Evolutionary conservation across 441 rosid genomes (phyloP), one percentile per base, ranked within the genome.

Genomic region (Corymbia calophylla): DNA sequence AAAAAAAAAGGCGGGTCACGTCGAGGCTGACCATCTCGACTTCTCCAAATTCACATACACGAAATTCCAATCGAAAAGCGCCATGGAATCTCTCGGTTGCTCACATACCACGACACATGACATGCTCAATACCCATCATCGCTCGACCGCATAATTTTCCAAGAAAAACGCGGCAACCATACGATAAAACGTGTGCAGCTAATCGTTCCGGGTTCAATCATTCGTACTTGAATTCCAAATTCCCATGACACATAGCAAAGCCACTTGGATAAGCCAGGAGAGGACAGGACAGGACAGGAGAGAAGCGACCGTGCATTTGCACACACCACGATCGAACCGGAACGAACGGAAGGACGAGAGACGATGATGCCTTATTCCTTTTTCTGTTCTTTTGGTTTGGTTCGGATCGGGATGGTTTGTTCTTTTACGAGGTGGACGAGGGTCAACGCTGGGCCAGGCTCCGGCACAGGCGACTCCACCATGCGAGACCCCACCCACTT

Each of bases 1-100:
- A 0, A 23, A 12, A 12, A 73, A 2, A 16, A 21, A 21, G 39
- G 2, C 0, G 1, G 0, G n/a, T 73, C 51, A 3, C 16, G 2
- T 23, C 25, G 9, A 4, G 8, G 9, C 12, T 3, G 3, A 39
- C 17, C 51, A 23, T 39, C n/a, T 1, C 3, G 17, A 39, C 17
- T 31, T 18, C 25, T 70, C 81, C 25, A 70, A 19, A 70, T 32
- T 32, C 23, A 4, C 21, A 2, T 31, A 31, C 77, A 31, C 1
- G 4, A 0, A n/a, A 1, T 35, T 70, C 27, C 27, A 35, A 35
- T 19, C 81, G 5, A 35, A 35, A 35, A 35, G 17, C 0, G 4
- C 3, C 27, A 5, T 2, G 16, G 23, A 70, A 32, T 35, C 25
- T n/a, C 31, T 31, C 47, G 1, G 11, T 9, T 11, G 27, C 14